Evolutionary conservation across 345 rosid genomes (phyloP), one percentile per base, ranked within the genome.

Genomic region (Adansonia digitata): DNA sequence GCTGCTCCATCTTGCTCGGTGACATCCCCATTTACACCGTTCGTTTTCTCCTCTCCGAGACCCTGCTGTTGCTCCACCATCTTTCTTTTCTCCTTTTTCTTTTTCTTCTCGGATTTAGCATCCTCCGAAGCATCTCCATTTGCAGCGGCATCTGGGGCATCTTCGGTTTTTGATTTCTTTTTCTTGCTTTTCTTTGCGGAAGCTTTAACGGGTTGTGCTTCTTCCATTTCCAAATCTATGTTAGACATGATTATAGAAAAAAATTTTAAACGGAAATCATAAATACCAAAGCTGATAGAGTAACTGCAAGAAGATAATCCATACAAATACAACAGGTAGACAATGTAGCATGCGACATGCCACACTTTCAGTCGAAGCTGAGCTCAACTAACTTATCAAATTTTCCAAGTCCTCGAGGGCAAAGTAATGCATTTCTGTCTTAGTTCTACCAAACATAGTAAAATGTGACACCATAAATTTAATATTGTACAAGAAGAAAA

Each of bases 161-260:
- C 81, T 53, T 77, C 84, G 20, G 81, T 37, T 65, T 86, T 88
- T 0, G 86, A 83, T 75, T 87, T 87, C 88, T 84, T 86, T 66
- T 90, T 88, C 84, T 87, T 88, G 82, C 83, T 85, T 64, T 86
- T 88, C 88, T 91, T 87, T 22, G 22, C 82, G 0, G 93, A 82
- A 56, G 71, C 80, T 26, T 83, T 88, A 52, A 73, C 74, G 12
- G 88, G 61, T 61, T 64, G 57, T 8, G 71, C 79, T 45, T 87
- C 94, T 80, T 88, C 91, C 34, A 87, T 81, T 22, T 83, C 88
- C 75, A 35, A 77, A 49, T 78, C 86, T 85, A 74, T 75, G 72
- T 27, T 26, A 48, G 10, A 34, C 52, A 73, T 35, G 20, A 20
- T 22, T 35, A 35, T 55, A 52, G 49, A 53, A 11, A 39, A 22